Base-by-base conservation (phyloP, 257 asterid genomes). In the Salvia splendens region DNA sequence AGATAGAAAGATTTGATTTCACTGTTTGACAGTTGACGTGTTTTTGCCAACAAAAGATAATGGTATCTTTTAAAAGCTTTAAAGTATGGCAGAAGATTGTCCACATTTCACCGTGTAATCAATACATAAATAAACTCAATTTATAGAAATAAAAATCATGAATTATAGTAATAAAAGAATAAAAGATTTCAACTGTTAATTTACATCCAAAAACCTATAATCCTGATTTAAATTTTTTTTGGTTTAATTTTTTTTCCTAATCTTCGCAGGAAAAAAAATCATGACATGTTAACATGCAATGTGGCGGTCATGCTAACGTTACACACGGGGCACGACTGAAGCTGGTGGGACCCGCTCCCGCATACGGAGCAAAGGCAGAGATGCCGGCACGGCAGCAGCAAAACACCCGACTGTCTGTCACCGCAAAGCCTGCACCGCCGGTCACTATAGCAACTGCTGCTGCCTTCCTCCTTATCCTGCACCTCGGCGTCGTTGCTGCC, bases 311-410 rank as follows among this genome's bases (percentile, higher is more conserved):
- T 77, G 79, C 60, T 71, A 38, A 86, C 70, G 65, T 79, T 76
- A 64, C 97, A 91, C 8, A 81, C 81, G 56, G 97, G 97, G 78
- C 97, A 91, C 3, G 80, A 57, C 33, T 75, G 87, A 9, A 80
- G 67, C 32, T 76, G 85, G 1, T 73, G 78, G 67, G 93, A 68
- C 61, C 96, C 96, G 69, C 95, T 80, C 40, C 92, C 97, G 69
- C 97, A 91, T 0, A 48, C 76, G 63, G 73, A 58, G 72, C 97
- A 91, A 3, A 91, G 73, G 73, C 96, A 88, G 30, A 91, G 84
- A 52, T 91, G 97, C 58, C 96, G 84, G 81, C 97, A 91, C 49
- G 97, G 97, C 70, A 91, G 55, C 54, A 88, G 68, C 74, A 90
- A 5, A 63, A 90, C 97, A 75, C 89, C 73, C 58, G 96, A 72